Conservation (phyloP, 371 early-diverging fungal genomes). For the Coemansia sp. region DNA sequence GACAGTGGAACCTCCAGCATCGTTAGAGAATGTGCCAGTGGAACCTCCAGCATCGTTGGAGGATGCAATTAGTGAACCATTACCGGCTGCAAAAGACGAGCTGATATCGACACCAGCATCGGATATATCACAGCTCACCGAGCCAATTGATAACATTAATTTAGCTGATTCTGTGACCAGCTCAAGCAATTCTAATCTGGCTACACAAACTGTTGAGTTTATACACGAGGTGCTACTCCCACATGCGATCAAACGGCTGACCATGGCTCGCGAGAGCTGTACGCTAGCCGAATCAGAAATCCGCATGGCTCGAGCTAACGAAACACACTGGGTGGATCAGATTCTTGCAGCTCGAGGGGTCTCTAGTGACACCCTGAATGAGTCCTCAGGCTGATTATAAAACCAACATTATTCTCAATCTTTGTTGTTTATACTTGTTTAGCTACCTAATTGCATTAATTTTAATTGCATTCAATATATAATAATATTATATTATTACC, state of each 20-base stretch:
- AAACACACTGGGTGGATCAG: constrained; percentile 45
- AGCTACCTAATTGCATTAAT: too few species aligned
- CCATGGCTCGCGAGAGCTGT: constrained; percentile 27
- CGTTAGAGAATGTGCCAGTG: not conserved
- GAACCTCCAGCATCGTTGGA: not conserved
- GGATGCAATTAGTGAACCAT: not conserved
- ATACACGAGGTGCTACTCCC: constrained; percentile 47
- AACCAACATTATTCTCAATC: not conserved
- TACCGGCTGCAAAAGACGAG: not conserved
- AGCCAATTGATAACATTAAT: constrained; percentile 2
- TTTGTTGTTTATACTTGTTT: not conserved
- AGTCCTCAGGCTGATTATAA: not conserved
- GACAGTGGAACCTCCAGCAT: not conserved
- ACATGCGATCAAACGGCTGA: constrained; percentile 43
- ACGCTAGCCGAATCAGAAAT: constrained; percentile 37
- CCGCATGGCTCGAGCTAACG: constrained; percentile 18
- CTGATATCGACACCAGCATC: not conserved
- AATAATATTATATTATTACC: too few species aligned
- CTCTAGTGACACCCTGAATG: not conserved
- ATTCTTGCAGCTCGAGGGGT: constrained; percentile 40
- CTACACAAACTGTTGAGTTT: constrained; percentile 27
- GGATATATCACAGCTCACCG: constrained; percentile 8
- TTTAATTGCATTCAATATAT: too few species aligned
- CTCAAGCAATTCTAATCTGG: not conserved
- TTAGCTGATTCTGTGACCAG: not conserved